Percentiles rank a stretch among this genome's conserved stretches.
These are phyloP conservation scores for Diplogelasinospora grovesii DNA, from an alignment of 495 filamentous ascomycete species.

Conservation along the genomic window DNA sequence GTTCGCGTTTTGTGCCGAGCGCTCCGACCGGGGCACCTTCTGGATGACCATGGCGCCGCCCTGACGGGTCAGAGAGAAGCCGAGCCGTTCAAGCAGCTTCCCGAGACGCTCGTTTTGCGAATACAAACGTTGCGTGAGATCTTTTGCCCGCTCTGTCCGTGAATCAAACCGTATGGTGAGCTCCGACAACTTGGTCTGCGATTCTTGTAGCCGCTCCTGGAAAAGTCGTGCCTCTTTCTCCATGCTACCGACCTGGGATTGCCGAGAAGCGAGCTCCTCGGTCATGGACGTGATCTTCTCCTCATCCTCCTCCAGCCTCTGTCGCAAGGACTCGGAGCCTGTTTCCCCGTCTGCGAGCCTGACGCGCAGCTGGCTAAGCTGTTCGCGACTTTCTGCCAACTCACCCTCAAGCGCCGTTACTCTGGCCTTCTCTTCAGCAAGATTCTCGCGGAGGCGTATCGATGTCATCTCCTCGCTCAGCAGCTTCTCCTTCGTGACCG, in stretches of 20 bases:
- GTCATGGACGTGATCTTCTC: conserved; percentile 51
- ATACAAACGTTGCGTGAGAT: conserved; percentile 75
- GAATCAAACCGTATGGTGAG: conserved; percentile 49
- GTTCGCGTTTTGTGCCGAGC: conserved; percentile 38
- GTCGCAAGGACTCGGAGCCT: conserved; percentile 67
- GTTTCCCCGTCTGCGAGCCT: conserved; percentile 73
- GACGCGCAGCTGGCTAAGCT: conserved; percentile 56
- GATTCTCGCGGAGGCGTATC: conserved; percentile 38
- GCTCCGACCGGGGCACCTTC: conserved; percentile 61
- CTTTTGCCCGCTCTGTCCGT: conserved; percentile 63
- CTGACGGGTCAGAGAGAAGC: conserved; percentile 70
- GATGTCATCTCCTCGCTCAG: conserved; percentile 35
- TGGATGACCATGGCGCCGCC: conserved; percentile 71
- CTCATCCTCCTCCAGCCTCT: conserved; percentile 65
- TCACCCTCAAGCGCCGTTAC: conserved; percentile 53
- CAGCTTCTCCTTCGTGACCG: conserved; percentile 41
- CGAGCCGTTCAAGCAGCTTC: conserved; percentile 74
- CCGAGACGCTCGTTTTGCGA: conserved; percentile 68
- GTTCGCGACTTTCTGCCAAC: conserved; percentile 57
- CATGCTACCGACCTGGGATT: conserved; percentile 56
- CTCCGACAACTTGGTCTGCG: conserved; percentile 44
- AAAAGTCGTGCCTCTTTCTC: conserved; percentile 60
- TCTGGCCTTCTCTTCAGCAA: conserved; percentile 54
- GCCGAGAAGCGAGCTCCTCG: conserved; percentile 58
- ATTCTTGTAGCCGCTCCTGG: conserved; percentile 48